Base-by-base conservation (phyloP, 1,284 basidiomycete genomes). In the Ganoderma lingzhi region DNA sequence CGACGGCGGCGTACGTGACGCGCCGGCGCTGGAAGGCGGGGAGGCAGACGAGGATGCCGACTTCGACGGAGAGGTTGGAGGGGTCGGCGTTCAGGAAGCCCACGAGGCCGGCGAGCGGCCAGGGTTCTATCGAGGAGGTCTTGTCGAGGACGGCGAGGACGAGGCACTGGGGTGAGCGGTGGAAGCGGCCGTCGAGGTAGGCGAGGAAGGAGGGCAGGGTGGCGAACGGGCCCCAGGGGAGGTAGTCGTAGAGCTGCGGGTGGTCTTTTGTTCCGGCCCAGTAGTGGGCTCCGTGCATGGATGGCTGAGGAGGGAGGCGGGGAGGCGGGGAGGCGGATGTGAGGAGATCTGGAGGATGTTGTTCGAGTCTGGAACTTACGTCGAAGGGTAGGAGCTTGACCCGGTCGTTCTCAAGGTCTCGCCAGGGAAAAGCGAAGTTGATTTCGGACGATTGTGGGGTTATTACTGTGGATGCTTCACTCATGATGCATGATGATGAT, bases 11-110 rank as follows among this genome's bases (percentile, higher is more conserved):
- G 10, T 88, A 84, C 8, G 85, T 82, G 63, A 94, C 86, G 73
- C 92, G 88, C 2, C 88, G 91, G 44, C 88, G 82, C 70, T 92
- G 91, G 77, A 90, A 93, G 1, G 78, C 77, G 2, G 88, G 89
- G 9, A 90, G 81, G 58, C 86, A 83, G 67, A 88, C 75, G 12
- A 87, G 79, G 63, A 77, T 83, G 1, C 84, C 87, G 68, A 91
- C 84, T 71, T 91, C 88, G 3, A 83, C 83, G 62, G 71, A 68
- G 28, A 89, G 80, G 69, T 85, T 75, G 4, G 28, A 48, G 5
- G 81, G 68, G 14, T 81, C 82, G 2, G 84, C 77, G 69, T 85
- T 80, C 48, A 86, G 75, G 64, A 82, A 76, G 12, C 78, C 79
- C 37, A 87, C 80, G 23, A 83, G 76, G 0, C 87, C 88, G 9